Base-by-base conservation (phyloP, 2,329 filamentous ascomycete species). In the Paecilomyces dactylethromorphus region DNA sequence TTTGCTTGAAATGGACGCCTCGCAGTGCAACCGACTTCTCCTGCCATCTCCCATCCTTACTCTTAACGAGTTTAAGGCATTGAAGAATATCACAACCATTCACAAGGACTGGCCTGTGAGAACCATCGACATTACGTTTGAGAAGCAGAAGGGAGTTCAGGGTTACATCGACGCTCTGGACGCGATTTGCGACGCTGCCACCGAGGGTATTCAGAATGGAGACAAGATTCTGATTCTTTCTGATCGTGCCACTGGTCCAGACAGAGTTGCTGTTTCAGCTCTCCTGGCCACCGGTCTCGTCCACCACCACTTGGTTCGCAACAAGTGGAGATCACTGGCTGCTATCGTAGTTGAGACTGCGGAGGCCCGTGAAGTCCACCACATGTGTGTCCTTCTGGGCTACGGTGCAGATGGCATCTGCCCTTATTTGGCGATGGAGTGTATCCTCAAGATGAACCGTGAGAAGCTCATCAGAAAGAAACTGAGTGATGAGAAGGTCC, bases 381-480 rank as follows among this genome's bases (percentile, higher is more conserved):
- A 97, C 79, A 96, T 97, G 91, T 96, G 91, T 79, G 93, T 97
- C n/a, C 84, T 97, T 51, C 85, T 97, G 60, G 93, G 93, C 57
- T 97, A 97, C 69, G 93, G 93, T 79, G 92, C 89, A 58, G 93
- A 97, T 78, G 93, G 88, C 54, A 87, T 97, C 72, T 96, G 94
- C 81, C 93, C 93, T 21, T 97, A 97, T 76, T 87, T 97, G 55
- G 90, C 93, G 15, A 90, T 97, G 80, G 93, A 97, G 79, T 97
- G 92, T 71, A 96, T 97, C 68, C 80, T 97, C 66, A 97, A 97
- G 87, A 89, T 97, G 77, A 92, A 96, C 80, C 89, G 91, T 54
- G 92, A 97, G 77, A 90, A 90, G 56, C 81, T 97, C 62, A 95
- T 97, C 75, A 89, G 92, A 75, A 96, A 95, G 83, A 89, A 94